Conservation (phyloP, 176 grass and related monocot genomes). For the Zoysia japonica region DNA sequence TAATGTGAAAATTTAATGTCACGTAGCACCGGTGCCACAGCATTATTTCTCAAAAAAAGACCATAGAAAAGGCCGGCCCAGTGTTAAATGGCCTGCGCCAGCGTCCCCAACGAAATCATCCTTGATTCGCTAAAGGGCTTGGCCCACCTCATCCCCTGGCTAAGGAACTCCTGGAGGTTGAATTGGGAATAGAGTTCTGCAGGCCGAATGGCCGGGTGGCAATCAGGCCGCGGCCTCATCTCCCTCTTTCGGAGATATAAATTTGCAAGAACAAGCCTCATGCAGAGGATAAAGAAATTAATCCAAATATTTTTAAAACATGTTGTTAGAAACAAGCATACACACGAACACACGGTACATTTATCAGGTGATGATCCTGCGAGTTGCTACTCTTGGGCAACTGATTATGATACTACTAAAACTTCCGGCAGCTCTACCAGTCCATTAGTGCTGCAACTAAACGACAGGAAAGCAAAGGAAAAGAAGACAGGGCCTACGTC, state of each 20-base stretch:
- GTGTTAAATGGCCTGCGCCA: too few species aligned
- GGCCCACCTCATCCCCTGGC: too few species aligned
- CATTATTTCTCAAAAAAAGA: too few species aligned
- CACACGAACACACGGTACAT: not conserved
- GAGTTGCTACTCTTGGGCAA: constrained; percentile 3
- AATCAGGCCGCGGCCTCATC: not conserved
- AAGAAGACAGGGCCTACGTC: constrained; percentile 20
- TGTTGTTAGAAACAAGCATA: not conserved
- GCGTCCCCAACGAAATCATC: too few species aligned
- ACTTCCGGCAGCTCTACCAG: constrained; percentile 21
- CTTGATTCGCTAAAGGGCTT: too few species aligned
- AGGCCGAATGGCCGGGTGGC: not conserved
- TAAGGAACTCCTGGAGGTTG: too few species aligned
- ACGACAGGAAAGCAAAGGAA: not conserved
- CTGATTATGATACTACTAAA: constrained; percentile 9
- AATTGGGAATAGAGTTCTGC: not conserved
- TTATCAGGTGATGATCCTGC: constrained; percentile 10
- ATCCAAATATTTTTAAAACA: not conserved
- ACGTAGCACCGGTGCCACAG: too few species aligned
- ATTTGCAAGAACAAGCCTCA: not conserved
- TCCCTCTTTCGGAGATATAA: not conserved
- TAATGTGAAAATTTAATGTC: too few species aligned
- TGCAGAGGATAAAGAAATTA: not conserved
- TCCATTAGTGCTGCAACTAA: constrained; percentile 46
- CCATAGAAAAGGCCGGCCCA: too few species aligned